Base-by-base conservation (phyloP, 805 yeast species). In the Saturnispora zaruensis region DNA sequence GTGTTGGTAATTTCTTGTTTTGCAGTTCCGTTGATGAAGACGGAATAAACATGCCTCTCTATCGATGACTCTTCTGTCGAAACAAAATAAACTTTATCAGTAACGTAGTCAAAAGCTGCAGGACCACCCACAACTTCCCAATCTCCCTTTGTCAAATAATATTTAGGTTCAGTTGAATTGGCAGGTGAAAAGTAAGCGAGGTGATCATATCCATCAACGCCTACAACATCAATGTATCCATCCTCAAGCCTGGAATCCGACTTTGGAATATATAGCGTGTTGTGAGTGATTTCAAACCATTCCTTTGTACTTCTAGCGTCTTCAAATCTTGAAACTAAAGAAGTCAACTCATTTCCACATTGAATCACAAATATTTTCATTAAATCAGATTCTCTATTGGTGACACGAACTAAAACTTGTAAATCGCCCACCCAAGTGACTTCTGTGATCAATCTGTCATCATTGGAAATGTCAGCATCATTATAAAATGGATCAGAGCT, bases 81-180 rank as follows among this genome's bases (percentile, higher is more conserved):
- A 6, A 81, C 61, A 63, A 81, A 93, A 63, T 81, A 84, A 14
- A 81, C 75, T 55, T 76, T 72, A 48, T 74, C 76, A 28, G 66
- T 68, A 5, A 70, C 67, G 46, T 66, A 68, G 59, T 84, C 88
- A 66, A 78, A 79, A 0, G 82, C 75, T 2, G 82, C 69, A 2
- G 84, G 80, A 1, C 87, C 90, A 53, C 72, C 76, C 25, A 78
- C 84, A n/a, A 93, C 95, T 65, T 93, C 99, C 96, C 96, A 93
- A 0, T 75, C 67, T 6, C 99, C 99, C 3, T 66, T 51, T 1
- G 93, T 86, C 44, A 95, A 73, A 21, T 84, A 63, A 28, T 16
- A 16, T 2, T 58, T 59, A 3, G 87, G 87, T 14, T 66, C 65
- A 0, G 78, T 54, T 5, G 82, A 64, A 24, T 74, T 71, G 2